Evolutionary conservation across 805 yeast genomes (phyloP).

Genomic region (Candida maltosa): DNA sequence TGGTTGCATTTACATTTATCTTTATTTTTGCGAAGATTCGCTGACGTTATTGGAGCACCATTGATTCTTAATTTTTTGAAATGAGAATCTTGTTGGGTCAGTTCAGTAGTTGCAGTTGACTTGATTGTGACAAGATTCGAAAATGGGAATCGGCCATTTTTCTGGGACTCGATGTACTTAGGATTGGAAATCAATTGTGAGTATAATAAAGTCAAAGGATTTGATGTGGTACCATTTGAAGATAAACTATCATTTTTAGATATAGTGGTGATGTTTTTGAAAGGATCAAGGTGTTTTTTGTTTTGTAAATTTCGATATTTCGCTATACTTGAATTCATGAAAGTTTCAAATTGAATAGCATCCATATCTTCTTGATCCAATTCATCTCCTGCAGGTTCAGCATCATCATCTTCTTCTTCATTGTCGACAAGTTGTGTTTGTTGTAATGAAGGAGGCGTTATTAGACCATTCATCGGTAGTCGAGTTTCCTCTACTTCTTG

Average conservation of each 20-base stretch:
- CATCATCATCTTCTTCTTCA: not conserved
- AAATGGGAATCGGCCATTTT: constrained; percentile 11
- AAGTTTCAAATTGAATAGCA: constrained; percentile 28
- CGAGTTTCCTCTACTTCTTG: not conserved
- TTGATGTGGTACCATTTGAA: constrained; percentile 2
- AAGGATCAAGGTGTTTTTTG: constrained; percentile 13
- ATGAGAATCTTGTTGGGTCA: constrained; percentile 32
- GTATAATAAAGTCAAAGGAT: constrained; percentile 27
- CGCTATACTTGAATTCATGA: constrained; percentile 29
- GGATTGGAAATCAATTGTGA: constrained; percentile 18
- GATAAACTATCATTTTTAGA: too few relatives aligned
- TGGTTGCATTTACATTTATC: constrained; percentile 7
- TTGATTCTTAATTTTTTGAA: constrained; percentile 41
- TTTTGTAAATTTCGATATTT: constrained; percentile 28
- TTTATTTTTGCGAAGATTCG: constrained; percentile 8
- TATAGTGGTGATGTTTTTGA: constrained; percentile 4
- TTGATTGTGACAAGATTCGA: constrained; percentile 18
- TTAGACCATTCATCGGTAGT: not conserved
- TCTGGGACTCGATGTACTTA: constrained; percentile 8
- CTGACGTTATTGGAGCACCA: constrained; percentile 32
- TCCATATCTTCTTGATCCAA: constrained; percentile 8
- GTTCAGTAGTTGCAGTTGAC: constrained; percentile 36
- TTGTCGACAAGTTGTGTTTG: not conserved
- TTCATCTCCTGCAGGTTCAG: constrained; percentile 1
- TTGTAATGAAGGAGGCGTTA: not conserved